A percentile compares a stretch with the other conserved stretches of the same genome.
These are phyloP conservation scores for Calonectria naviculata DNA, from an alignment of 2,329 filamentous ascomycete genomes.

Conservation along the genomic window DNA sequence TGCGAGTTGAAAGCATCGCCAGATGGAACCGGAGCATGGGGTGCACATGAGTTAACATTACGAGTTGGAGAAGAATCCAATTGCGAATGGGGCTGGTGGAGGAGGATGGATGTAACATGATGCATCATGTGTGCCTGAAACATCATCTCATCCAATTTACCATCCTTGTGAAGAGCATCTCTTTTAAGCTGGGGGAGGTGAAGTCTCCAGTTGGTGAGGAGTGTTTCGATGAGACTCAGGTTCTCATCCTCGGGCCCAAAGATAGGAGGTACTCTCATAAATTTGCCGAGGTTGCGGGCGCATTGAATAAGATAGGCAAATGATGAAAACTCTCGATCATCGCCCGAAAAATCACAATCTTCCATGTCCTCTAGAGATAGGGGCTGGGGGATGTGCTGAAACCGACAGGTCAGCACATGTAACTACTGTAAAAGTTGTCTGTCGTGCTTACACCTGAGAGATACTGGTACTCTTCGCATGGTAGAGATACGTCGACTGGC, in stretches of 20 bases:
- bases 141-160: slow-evolving; percentile 86
- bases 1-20: slow-evolving; percentile 71
- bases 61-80: slow-evolving; percentile 71
- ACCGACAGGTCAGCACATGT: slow-evolving; percentile 22
- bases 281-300: slow-evolving; percentile 79
- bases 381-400: slow-evolving; percentile 66
- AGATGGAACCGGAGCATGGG: slow-evolving; percentile 62
- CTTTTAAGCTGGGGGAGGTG: slow-evolving; percentile 80
- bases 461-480: slow-evolving; percentile 86
- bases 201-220: slow-evolving; percentile 79
- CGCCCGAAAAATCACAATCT: slow-evolving; percentile 76
- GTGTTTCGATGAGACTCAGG: slow-evolving; percentile 61
- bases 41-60: slow-evolving; percentile 74
- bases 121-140: slow-evolving; percentile 90
- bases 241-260: slow-evolving; percentile 65
- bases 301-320: slow-evolving; percentile 88
- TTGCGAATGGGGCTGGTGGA: slow-evolving; percentile 84
- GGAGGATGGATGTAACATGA: slow-evolving; percentile 74
- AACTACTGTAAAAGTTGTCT: background rate
- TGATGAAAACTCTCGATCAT: slow-evolving; percentile 80
- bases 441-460: slow-evolving; percentile 61
- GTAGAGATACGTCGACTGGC: slow-evolving; percentile 75
- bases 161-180: slow-evolving; percentile 75
- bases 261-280: slow-evolving; percentile 70
- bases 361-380: slow-evolving; percentile 81